phyloP scores from a whole-genome alignment of 2,329 filamentous ascomycete genomes.

The Chaetomium sp. region DNA sequence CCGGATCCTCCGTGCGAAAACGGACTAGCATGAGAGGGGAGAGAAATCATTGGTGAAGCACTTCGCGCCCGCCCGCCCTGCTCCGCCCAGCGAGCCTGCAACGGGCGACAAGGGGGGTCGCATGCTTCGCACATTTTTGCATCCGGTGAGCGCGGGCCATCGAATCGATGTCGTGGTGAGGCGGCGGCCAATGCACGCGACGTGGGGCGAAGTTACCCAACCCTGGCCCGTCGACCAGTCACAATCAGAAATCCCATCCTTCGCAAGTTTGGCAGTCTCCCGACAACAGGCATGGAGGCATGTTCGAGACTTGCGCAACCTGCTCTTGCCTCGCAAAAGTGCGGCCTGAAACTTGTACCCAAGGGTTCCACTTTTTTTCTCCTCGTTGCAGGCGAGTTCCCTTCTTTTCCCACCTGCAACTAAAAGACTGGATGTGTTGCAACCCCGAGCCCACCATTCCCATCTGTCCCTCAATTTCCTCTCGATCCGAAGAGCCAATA shows the following conservation, averaged over 20 bases:
- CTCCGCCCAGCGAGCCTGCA: not conserved
- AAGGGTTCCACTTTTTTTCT: not conserved
- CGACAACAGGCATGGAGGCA: not conserved
- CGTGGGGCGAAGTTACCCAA: slow-evolving; percentile 9
- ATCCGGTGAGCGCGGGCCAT: slow-evolving; percentile 7
- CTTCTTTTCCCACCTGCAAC: not conserved
- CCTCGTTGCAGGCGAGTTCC: not conserved
- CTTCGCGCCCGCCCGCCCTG: not conserved
- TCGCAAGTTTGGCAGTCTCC: not conserved
- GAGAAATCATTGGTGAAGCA: not conserved
- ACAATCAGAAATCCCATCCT: not conserved
- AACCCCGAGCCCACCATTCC: not conserved
- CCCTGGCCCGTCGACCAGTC: not conserved
- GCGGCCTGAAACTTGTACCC: slow-evolving; percentile 4
- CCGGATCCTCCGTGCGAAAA: no score
- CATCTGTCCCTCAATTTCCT: not conserved
- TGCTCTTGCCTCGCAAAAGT: not conserved
- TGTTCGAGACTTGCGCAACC: not conserved
- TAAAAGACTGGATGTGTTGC: not conserved
- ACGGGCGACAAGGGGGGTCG: not conserved
- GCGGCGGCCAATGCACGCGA: slow-evolving; percentile 14
- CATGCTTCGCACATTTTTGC: not conserved
- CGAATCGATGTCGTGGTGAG: slow-evolving; percentile 16
- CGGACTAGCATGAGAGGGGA: not conserved
- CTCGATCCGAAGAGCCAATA: slow-evolving; percentile 2